Evolutionary conservation across 176 grass and related monocot genomes (phyloP), one percentile per base, ranked within the genome.

Genomic region (Ensete ventricosum): DNA sequence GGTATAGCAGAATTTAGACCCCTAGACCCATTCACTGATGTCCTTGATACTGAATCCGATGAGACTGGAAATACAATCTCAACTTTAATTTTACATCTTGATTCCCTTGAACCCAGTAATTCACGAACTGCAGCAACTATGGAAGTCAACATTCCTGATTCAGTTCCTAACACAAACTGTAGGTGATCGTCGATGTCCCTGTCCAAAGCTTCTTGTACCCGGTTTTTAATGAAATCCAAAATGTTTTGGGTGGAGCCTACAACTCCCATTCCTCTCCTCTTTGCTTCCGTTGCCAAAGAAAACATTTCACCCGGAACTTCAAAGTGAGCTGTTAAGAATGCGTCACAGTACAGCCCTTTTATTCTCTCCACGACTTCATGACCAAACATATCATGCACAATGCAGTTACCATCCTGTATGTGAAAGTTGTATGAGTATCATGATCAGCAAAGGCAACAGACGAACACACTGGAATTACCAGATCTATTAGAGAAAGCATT

Each of bases 341-440:
- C 82, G 67, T 96, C 92, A 27, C 84, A 91, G 62, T 96, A 96
- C 21, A 89, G 65, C 76, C 91, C 92, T 79, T 89, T 96, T 81
- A 96, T 89, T 83, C 86, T 96, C 55, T 83, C 82, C 80, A 96
- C 92, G 62, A 91, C 84, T 80, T 91, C 86, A 24, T 96, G 88
- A 52, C 92, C 89, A 79, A 96, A 96, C 82, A 96, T 91, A 54
- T 96, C 92, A 78, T 96, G 92, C 26, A 96, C 92, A 81, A 96
- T 81, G 76, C 92, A 96, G 54, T 91, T 96, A 69, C 92, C 92
- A 88, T 91, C 84, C 86, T 91, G 81, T 69, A 78, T 69, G 67
- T 9, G 48, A 88, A 88, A 27, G 60, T 67, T 48, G 34, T 43
- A 43, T 0, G 3, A 43, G 34, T 43, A 6, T 43, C 34, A 43